phyloP scores from a whole-genome alignment of 768 basidiomycete species.

The Russula abietina region DNA sequence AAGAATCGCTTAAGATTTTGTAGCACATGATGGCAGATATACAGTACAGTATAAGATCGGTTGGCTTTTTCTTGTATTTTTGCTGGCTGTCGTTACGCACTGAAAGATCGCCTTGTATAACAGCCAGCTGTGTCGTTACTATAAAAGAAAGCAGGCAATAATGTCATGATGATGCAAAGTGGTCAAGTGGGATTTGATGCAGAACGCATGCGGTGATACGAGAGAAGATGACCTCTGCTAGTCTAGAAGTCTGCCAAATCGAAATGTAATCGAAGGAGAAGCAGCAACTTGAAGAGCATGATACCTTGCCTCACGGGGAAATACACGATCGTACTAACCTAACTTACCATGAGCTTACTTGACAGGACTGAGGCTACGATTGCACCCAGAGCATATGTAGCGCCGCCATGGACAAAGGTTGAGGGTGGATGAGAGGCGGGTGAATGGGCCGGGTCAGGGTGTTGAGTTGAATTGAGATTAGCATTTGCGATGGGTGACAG shows the following conservation, averaged over 20 bases:
- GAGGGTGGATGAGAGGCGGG: too few species aligned
- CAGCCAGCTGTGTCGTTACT: too few species aligned
- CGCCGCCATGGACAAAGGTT: too few species aligned
- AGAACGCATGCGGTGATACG: not conserved
- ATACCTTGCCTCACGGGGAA: too few species aligned
- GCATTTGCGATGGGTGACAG: conserved; percentile 21
- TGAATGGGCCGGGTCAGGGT: too few species aligned
- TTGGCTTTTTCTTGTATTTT: not conserved
- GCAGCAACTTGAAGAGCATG: not conserved
- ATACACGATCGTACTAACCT: not conserved
- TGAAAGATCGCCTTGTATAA: not conserved
- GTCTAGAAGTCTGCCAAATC: not conserved
- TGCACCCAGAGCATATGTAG: too few species aligned
- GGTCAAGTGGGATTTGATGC: not conserved
- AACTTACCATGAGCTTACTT: too few species aligned
- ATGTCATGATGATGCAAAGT: not conserved
- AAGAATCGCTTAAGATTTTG: not conserved
- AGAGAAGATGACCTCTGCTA: not conserved
- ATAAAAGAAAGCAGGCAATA: not conserved
- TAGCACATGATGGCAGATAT: not conserved
- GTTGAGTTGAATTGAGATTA: too few species aligned
- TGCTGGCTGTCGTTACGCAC: not conserved
- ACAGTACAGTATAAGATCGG: not conserved
- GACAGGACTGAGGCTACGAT: too few species aligned
- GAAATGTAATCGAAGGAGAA: not conserved